A percentile compares a stretch with the other conserved stretches of the same genome.
These are phyloP conservation scores for Phytophthora colocasiae DNA, from an alignment of 352 stramenopile species.

Conservation along the genomic window DNA sequence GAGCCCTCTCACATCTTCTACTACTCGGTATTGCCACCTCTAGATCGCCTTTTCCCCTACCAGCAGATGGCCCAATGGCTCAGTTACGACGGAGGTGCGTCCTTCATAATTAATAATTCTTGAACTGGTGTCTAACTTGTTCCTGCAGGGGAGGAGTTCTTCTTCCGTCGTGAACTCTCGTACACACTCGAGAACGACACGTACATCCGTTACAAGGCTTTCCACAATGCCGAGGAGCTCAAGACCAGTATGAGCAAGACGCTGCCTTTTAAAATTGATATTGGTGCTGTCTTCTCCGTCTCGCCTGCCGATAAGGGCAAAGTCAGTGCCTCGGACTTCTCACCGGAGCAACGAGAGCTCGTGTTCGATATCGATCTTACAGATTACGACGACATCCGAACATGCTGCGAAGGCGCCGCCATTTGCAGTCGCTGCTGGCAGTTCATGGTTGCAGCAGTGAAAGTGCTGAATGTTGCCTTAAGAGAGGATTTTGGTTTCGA, in stretches of 20 bases:
- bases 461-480: constrained; percentile 92
- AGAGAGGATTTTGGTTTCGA: constrained; percentile 99
- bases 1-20: background rate
- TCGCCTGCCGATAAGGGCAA: constrained; percentile 89
- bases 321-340: constrained; percentile 88
- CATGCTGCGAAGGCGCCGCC: constrained; percentile 92
- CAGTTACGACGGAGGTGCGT: constrained; percentile 77
- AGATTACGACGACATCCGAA: constrained; percentile 99
- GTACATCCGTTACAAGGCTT: constrained; percentile 99
- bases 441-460: constrained; percentile 98
- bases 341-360: constrained; percentile 95
- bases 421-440: constrained; percentile 97
- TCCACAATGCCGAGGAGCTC: constrained; percentile 90
- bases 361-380: constrained; percentile 99
- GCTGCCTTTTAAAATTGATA: constrained; percentile 99
- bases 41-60: constrained; percentile 89
- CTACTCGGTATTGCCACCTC: background rate
- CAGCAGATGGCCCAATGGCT: constrained; percentile 88
- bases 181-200: constrained; percentile 99
- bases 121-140: background rate
- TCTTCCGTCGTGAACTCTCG: constrained; percentile 96
- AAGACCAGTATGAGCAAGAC: constrained; percentile 90
- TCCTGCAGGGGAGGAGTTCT: constrained; percentile 63
- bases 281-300: constrained; percentile 96
- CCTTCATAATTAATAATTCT: background rate